Evolutionary conservation across 2,329 filamentous ascomycete genomes (phyloP), one percentile per base, ranked within the genome.

Genomic region (Colletotrichum sp.): DNA sequence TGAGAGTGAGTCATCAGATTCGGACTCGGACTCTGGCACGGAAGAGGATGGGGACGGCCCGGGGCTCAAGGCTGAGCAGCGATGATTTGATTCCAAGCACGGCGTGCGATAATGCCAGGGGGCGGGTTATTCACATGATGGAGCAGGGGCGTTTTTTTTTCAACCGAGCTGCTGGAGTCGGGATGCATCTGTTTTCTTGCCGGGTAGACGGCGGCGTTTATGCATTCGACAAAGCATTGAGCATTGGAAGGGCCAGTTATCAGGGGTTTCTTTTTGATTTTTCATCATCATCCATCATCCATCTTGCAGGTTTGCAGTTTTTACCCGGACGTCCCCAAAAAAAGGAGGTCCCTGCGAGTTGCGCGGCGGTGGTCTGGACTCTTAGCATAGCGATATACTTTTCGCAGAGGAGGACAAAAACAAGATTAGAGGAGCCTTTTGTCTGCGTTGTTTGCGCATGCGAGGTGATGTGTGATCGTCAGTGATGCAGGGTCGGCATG

Each of bases 1-100:
- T 12, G 44, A 66, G 7, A 34, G 32, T 13, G 66, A 73, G 12
- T 39, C 71, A 16, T 64, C 55, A 16, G 24, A 72, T 26, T 64
- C 18, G 5, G 69, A 68, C 5, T 75, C 69, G 8, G 72, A 75
- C n/a, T 72, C 72, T 6, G 71, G 68, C 52, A 55, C 55, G 24
- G 69, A 72, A 12, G 52, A 34, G 12, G 69, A 39, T 15, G 55
- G 62, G 3, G 59, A 39, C 63, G 63, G 63, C 24, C 24, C 24
- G 28, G 36, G 16, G 2, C 24, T 64, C 32, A 64, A 44, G 62
- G 15, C 32, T 22, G 62, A 39, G 24, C 32, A 22, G 32, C 62
- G 22, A 18, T 30, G 26, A 34, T 26, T 22, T 44, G 62, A 44
- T 64, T 39, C 13, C 13, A 24, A 44, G 28, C 18, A 16, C n/a